Evolutionary conservation across 179 eudicot species (phyloP).

Genomic region (Beta corolliflora): DNA sequence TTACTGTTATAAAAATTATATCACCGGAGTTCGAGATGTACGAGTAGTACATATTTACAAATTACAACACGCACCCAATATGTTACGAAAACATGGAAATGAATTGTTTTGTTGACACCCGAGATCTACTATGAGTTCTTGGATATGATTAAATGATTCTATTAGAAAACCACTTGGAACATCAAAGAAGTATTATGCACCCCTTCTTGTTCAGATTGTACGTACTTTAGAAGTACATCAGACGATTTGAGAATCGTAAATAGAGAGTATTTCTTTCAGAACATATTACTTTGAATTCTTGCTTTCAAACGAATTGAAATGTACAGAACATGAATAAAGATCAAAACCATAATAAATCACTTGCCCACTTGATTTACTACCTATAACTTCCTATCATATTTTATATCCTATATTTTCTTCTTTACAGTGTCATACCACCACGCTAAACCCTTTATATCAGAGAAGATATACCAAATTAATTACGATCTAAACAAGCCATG

Average conservation of each 20-base stretch:
- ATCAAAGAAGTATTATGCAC: background rate
- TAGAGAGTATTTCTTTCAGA: background rate
- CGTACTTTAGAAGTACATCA: background rate
- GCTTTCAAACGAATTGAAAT: constrained; percentile 28
- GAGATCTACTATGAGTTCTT: no score
- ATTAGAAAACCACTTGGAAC: no score
- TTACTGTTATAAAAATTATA: no score
- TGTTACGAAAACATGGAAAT: no score
- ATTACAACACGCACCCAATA: no score
- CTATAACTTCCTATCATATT: constrained; percentile 22
- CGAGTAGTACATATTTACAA: no score
- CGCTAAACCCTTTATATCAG: background rate
- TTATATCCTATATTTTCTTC: constrained; percentile 28
- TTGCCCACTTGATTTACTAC: constrained; percentile 24
- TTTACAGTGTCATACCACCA: constrained; percentile 18
- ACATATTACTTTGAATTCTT: constrained; percentile 14
- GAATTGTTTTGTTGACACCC: no score
- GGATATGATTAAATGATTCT: no score
- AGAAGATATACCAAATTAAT: constrained; percentile 21
- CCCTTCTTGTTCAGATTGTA: background rate
- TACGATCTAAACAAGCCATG: constrained; percentile 14
- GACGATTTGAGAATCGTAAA: background rate
- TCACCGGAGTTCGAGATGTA: no score
- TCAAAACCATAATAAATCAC: constrained; percentile 14
- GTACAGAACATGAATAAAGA: constrained; percentile 24